Percentiles rank a stretch among this genome's conserved stretches.
Conservation (phyloP, 2,329 filamentous ascomycete species). For the Cladosporium sp. region DNA sequence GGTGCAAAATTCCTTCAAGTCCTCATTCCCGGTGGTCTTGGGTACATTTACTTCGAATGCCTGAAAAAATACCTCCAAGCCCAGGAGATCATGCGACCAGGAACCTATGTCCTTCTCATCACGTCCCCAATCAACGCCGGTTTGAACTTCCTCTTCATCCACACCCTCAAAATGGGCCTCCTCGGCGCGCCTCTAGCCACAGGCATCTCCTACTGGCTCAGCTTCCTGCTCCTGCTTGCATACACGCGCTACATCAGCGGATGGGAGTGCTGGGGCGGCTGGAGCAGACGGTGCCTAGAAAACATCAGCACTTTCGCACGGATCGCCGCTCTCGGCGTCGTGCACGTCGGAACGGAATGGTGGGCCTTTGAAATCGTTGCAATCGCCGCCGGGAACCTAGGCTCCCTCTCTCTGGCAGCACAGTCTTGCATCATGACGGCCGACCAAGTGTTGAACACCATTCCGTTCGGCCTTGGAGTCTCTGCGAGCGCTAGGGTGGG, state of each 20-base stretch:
- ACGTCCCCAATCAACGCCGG: constrained; percentile 57
- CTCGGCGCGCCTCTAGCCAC: constrained; percentile 78
- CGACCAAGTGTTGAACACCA: constrained; percentile 72
- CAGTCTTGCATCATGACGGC: constrained; percentile 89
- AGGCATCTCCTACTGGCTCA: constrained; percentile 80
- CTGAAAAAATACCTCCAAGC: constrained; percentile 62
- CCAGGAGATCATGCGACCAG: constrained; percentile 60
- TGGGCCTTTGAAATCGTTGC: constrained; percentile 93
- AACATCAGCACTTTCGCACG: constrained; percentile 69
- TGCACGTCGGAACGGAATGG: constrained; percentile 86
- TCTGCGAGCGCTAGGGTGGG: constrained; percentile 74
- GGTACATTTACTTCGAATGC: constrained; percentile 82
- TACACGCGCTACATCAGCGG: constrained; percentile 70
- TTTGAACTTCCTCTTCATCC: constrained; percentile 66
- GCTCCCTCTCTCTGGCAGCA: constrained; percentile 72
- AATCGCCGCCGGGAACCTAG: constrained; percentile 73
- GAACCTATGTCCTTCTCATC: constrained; percentile 59
- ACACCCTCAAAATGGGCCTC: constrained; percentile 66
- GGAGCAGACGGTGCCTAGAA: constrained; percentile 58
- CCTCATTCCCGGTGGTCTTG: constrained; percentile 74
- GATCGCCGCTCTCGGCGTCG: constrained; percentile 69
- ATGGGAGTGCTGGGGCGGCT: constrained; percentile 75
- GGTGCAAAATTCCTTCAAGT: constrained; percentile 69
- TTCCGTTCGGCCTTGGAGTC: constrained; percentile 82
- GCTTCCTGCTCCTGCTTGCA: constrained; percentile 69